phyloP scores from a whole-genome alignment of 2,329 filamentous ascomycete species.

The Hypocrella siamensis region DNA sequence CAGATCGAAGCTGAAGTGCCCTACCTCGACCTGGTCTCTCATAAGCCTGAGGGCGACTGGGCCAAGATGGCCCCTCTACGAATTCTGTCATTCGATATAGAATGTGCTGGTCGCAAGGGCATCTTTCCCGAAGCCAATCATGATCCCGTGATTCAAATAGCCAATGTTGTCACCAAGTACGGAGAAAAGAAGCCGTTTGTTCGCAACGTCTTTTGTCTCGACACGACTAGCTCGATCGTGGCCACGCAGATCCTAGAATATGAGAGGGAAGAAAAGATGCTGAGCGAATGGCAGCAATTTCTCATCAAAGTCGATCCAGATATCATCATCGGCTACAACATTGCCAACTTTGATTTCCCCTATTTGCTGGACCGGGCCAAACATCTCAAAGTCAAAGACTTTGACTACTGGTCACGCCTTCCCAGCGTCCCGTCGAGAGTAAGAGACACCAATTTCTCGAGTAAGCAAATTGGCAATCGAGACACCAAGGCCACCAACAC shows the following conservation, averaged over 20 bases:
- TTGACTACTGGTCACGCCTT: slow-evolving; percentile 78
- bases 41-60: slow-evolving; percentile 85
- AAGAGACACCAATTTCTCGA: slow-evolving; percentile 77
- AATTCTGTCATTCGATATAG: slow-evolving; percentile 93
- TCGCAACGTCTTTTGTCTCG: slow-evolving; percentile 89
- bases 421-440: slow-evolving; percentile 53
- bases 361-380: slow-evolving; percentile 82
- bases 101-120: slow-evolving; percentile 93
- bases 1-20: slow-evolving; percentile 86
- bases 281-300: slow-evolving; percentile 86
- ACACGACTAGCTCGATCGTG: slow-evolving; percentile 83
- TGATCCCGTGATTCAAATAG: slow-evolving; percentile 95
- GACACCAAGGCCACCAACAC: slow-evolving; percentile 92
- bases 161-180: slow-evolving; percentile 86
- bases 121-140: slow-evolving; percentile 87
- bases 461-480: slow-evolving; percentile 95
- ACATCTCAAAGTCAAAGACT: slow-evolving; percentile 63
- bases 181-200: slow-evolving; percentile 94
- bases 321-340: slow-evolving; percentile 98
- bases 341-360: slow-evolving; percentile 95
- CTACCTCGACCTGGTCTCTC: slow-evolving; percentile 71
- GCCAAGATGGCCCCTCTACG: slow-evolving; percentile 93
- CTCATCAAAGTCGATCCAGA: slow-evolving; percentile 83
- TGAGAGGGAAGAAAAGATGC: slow-evolving; percentile 69
- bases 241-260: slow-evolving; percentile 87